These are phyloP conservation scores for Physcia stellaris DNA, from an alignment of 495 filamentous ascomycete genomes.

Conservation along the genomic window DNA sequence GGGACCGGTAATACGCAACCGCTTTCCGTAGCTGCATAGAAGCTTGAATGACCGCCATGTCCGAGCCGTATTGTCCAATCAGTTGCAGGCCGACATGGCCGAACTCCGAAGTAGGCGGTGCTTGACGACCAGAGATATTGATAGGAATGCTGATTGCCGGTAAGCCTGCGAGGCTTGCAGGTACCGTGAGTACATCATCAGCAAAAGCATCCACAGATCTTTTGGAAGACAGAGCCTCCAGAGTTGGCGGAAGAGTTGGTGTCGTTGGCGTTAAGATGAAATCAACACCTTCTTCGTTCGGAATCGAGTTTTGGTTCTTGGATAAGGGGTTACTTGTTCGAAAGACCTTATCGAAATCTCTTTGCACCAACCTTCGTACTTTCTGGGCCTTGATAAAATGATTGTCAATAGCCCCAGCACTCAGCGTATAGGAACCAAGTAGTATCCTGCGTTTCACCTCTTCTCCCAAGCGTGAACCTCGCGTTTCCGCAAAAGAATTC, in stretches of 20 bases:
- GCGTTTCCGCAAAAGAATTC: constrained; percentile 62
- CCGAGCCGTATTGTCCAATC: constrained; percentile 84
- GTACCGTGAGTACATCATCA: constrained; percentile 93
- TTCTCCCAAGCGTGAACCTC: constrained; percentile 59
- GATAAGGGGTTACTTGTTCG: constrained; percentile 49
- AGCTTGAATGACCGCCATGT: too few relatives aligned
- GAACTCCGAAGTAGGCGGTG: constrained; percentile 15
- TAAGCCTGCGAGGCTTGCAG: constrained; percentile 82
- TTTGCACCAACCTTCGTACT: constrained; percentile 67
- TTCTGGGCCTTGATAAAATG: constrained; percentile 93
- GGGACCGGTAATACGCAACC: too few relatives aligned
- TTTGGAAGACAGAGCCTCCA: constrained; percentile 35
- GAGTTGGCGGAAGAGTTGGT: constrained; percentile 56
- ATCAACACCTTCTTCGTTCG: constrained; percentile 51
- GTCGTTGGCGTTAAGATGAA: constrained; percentile 81
- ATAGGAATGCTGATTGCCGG: constrained; percentile 81
- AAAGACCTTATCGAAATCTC: constrained; percentile 77
- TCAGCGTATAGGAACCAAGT: constrained; percentile 81
- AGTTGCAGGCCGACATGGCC: constrained; percentile 62
- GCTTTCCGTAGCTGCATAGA: too few relatives aligned
- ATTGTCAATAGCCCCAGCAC: constrained; percentile 83
- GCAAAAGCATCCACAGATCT: constrained; percentile 51
- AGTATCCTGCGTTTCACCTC: constrained; percentile 81
- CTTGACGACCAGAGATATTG: constrained; percentile 17
- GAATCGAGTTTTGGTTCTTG: constrained; percentile 25